Base-by-base conservation (phyloP, 2,329 filamentous ascomycete species). In the Aspergillus sp. region DNA sequence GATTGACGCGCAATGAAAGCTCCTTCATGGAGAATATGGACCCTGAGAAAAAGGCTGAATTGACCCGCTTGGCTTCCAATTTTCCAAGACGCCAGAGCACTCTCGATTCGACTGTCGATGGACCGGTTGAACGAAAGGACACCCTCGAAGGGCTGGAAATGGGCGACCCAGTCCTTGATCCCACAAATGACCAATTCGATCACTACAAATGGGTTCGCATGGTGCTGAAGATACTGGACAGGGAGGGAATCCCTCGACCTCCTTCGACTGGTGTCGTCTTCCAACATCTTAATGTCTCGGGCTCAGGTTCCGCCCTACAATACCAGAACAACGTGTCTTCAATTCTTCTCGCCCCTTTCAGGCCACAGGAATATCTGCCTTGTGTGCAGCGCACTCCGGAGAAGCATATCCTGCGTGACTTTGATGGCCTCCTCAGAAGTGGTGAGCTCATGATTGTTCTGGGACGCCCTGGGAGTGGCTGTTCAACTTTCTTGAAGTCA, bases 401-500 rank as follows among this genome's bases (percentile, higher is more conserved):
- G 63, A 87, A 85, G 66, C 81, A 82, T 2, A 87, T 87, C 60
- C 67, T 87, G 21, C 79, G 77, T 47, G 76, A 81, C 57, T 86
- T 86, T 61, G 78, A 85, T 63, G 83, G 83, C 7, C 70, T 82
- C 0, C 70, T 87, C 54, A 80, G 80, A 59, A 79, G 76, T 58
- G 83, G 84, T 1, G 84, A 79, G 58, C 65, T 79, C 62, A 64
- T 78, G 10, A 72, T 78, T 51, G 77, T 79, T 6, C 67, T 79
- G 5, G 76, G 77, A 21, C 70, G 75, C 17, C 76, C 77, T 7
- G 77, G 77, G 5, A 74, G 72, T 60, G 79, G 79, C 50, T 96
- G 92, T 76, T 91, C 90, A 13, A 96, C 92, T 1, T 88, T 96
- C 64, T 81, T 96, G 61, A 96, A 96, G 81, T 90, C 91, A 0